Evolutionary conservation across 2,329 filamentous ascomycete species (phyloP), one percentile per base, ranked within the genome.

Genomic region (Paecilomyces formosus): DNA sequence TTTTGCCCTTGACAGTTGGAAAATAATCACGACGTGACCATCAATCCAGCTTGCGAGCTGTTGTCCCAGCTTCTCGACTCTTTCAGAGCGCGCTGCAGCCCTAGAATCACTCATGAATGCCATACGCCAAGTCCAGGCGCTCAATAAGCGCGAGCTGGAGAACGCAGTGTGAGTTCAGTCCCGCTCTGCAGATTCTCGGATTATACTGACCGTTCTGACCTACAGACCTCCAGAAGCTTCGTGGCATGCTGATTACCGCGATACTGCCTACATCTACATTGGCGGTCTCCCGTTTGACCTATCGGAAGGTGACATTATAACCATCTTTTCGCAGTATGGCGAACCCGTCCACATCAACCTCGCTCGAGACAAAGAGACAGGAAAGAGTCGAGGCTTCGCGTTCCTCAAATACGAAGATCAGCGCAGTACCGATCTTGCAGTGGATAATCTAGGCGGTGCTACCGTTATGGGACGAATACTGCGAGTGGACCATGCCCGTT

Each of bases 331-430:
- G 6, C 94, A 99, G 74, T 99, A 88, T 71, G 94, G 94, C 66
- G 93, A 97, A 71, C 95, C 95, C 1, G 90, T 92, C 2, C 95
- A 93, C 76, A 82, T 99, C 60, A 95, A 97, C 68, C 85, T 99
- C 12, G 87, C 88, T 54, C 90, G 94, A 69, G 94, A 99, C 80
- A 94, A 94, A 71, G 95, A 97, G 72, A 95, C 92, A 0, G 94
- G 94, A 61, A 97, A 96, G 76, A 95, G 90, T 61, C 89, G 88
- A 64, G 94, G 94, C 0, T 99, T 97, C 71, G 92, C 89, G 2
- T 99, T 95, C 82, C 82, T 99, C 59, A 99, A 99, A 72, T 99
- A 97, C 75, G 94, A 99, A 73, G 93, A 99, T 74, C 94, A 99
- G 78, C 84, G 93, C 65, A 97, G 92, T 76, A 95, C 90, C 62